A percentile compares a stretch with the other conserved stretches of the same genome.
phyloP scores from a whole-genome alignment of 2,329 filamentous ascomycete species.

The Hortaea sp. region DNA sequence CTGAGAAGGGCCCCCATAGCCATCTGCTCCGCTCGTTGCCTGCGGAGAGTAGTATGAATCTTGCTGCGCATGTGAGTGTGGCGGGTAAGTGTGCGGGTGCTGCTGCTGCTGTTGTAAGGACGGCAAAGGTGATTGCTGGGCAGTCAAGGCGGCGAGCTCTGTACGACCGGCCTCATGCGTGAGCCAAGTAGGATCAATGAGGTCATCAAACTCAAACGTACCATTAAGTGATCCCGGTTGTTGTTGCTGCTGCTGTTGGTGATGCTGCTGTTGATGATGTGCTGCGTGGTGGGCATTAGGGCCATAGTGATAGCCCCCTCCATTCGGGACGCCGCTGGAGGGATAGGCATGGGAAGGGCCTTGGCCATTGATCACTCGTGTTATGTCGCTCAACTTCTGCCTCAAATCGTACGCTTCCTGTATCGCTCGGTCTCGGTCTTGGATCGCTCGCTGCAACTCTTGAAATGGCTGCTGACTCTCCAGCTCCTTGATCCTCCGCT shows the following conservation, averaged over 20 bases:
- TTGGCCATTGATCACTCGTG: constrained; percentile 15
- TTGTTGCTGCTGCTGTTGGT: background rate
- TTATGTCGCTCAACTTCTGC: constrained; percentile 42
- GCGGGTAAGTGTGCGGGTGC: constrained; percentile 1
- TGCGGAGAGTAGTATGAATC: background rate
- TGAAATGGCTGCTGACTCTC: constrained; percentile 73
- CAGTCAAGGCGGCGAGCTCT: constrained; percentile 40
- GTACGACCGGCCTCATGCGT: constrained; percentile 12
- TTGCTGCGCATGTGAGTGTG: background rate
- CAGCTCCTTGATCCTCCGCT: constrained; percentile 63
- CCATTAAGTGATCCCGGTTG: constrained; percentile 17
- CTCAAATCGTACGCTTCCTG: constrained; percentile 73
- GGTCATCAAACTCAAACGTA: constrained; percentile 16
- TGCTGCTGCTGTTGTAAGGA: constrained; percentile 10
- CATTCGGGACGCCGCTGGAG: background rate
- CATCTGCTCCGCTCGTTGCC: constrained; percentile 5
- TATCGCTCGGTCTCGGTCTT: constrained; percentile 59
- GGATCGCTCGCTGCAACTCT: constrained; percentile 66
- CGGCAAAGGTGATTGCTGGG: constrained; percentile 34
- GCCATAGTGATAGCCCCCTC: background rate
- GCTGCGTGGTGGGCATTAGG: background rate
- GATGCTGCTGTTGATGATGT: background rate
- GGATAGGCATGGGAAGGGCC: too few species aligned
- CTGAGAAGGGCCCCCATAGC: too few species aligned
- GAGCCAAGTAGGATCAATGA: constrained; percentile 19